Percentiles rank a stretch among this genome's conserved stretches.
Evolutionary conservation across 768 basidiomycete species (phyloP).

Genomic region (Cystofilobasidium ferigula): DNA sequence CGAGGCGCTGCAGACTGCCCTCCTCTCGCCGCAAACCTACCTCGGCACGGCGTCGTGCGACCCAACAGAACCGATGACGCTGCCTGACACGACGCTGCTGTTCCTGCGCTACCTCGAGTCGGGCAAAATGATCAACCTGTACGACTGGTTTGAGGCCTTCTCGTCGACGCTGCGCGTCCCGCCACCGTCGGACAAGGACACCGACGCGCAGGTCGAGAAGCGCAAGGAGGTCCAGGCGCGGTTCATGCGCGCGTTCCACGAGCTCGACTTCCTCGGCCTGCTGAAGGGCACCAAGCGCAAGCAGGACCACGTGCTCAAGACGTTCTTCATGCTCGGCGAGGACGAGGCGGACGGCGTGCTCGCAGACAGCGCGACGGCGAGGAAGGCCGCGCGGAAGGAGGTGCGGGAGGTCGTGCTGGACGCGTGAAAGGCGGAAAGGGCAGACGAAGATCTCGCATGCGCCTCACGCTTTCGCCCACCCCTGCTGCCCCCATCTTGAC

Average conservation of each 20-base stretch:
- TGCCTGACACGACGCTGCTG: constrained; percentile 65
- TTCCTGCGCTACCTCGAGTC: constrained; percentile 67
- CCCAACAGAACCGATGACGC: constrained; percentile 33
- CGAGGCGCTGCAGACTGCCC: constrained; percentile 18
- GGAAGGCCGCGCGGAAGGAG: not conserved
- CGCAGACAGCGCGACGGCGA: too few species aligned
- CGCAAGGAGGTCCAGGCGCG: constrained; percentile 16
- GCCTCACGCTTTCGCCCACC: too few species aligned
- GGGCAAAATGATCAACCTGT: constrained; percentile 71
- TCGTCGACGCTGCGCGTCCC: constrained; percentile 44
- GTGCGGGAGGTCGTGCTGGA: not conserved
- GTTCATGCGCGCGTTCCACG: constrained; percentile 25
- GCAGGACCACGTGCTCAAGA: constrained; percentile 23
- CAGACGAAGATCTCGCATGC: too few species aligned
- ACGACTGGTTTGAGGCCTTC: constrained; percentile 80
- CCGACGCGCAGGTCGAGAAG: constrained; percentile 8
- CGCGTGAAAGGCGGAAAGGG: not conserved
- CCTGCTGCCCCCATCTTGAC: too few species aligned
- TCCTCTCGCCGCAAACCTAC: constrained; percentile 21
- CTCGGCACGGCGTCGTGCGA: constrained; percentile 18
- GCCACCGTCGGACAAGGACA: constrained; percentile 46
- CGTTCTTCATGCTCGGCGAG: constrained; percentile 23
- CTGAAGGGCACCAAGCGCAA: constrained; percentile 24
- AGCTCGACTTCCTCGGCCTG: constrained; percentile 24
- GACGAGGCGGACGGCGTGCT: constrained; percentile 18